Percentiles rank a stretch among this genome's conserved stretches.
Conservation (phyloP, 768 basidiomycete species). For the Filobasidium wieringae region DNA sequence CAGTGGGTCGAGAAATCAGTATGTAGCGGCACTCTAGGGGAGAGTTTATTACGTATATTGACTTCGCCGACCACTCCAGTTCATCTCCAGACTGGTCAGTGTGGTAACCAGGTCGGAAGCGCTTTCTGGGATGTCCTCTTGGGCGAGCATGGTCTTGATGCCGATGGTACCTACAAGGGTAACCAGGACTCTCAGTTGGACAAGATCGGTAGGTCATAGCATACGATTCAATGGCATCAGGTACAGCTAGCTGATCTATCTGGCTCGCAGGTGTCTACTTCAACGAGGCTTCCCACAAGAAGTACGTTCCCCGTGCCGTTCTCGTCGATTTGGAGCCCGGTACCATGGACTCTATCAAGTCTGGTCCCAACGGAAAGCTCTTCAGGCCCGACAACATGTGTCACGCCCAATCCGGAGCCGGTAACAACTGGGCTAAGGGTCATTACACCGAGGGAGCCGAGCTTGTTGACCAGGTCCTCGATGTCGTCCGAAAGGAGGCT, state of each 20-base stretch:
- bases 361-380: slow-evolving; percentile 63
- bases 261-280: too few relatives aligned
- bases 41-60: background rate
- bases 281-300: slow-evolving; percentile 65
- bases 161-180: slow-evolving; percentile 84
- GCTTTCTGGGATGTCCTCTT: slow-evolving; percentile 40
- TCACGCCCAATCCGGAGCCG: slow-evolving; percentile 93
- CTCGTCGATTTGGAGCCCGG: slow-evolving; percentile 96
- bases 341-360: slow-evolving; percentile 44
- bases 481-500: slow-evolving; percentile 97
- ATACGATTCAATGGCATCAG: too few relatives aligned
- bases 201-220: slow-evolving; percentile 68
- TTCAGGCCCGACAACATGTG: slow-evolving; percentile 94
- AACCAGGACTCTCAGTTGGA: slow-evolving; percentile 91
- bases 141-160: slow-evolving; percentile 75
- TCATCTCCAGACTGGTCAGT: slow-evolving; percentile 98
- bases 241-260: too few relatives aligned
- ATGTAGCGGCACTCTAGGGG: background rate
- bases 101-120: slow-evolving; percentile 95
- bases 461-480: slow-evolving; percentile 92
- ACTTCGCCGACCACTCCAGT: slow-evolving; percentile 41
- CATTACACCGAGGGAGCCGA: slow-evolving; percentile 59
- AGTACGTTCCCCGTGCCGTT: slow-evolving; percentile 92
- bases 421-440: slow-evolving; percentile 99
- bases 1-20: slow-evolving; percentile 1